These are phyloP conservation scores for Cornus suecica DNA, from an alignment of 148 eudicot genomes.

Conservation along the genomic window DNA sequence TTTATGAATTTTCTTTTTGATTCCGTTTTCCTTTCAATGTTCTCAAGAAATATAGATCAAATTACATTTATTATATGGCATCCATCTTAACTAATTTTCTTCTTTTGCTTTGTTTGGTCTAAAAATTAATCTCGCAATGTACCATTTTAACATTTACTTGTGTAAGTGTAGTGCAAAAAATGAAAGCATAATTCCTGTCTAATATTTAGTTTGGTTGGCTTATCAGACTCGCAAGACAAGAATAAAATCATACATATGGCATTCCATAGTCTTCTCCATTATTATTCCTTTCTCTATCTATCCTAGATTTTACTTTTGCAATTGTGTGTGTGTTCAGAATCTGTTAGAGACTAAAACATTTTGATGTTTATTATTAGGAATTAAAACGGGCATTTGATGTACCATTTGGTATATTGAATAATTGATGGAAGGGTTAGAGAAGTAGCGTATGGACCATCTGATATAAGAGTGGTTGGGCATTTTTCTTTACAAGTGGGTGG, in stretches of 20 bases:
- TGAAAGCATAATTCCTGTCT: neutral
- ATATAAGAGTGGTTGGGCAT: too few species aligned
- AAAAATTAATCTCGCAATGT: neutral
- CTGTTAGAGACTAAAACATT: neutral
- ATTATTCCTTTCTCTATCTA: neutral
- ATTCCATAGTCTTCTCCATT: neutral
- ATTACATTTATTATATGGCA: neutral
- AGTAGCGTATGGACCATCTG: too few species aligned
- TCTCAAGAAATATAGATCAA: neutral
- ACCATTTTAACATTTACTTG: neutral
- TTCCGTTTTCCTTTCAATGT: neutral
- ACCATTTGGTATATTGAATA: neutral
- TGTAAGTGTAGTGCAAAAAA: neutral
- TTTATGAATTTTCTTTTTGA: neutral
- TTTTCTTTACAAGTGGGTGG: too few species aligned
- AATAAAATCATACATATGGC: neutral
- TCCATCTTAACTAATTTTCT: neutral
- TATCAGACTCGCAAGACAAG: neutral
- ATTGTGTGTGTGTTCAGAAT: neutral
- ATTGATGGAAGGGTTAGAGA: neutral
- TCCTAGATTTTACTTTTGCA: neutral
- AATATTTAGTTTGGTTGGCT: neutral
- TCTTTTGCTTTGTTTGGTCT: neutral
- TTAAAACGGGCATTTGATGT: too few species aligned
- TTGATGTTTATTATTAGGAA: neutral